A percentile compares a stretch with the other conserved stretches of the same genome.
Evolutionary conservation across 1,284 basidiomycete genomes (phyloP).

Genomic region (Ceratobasidium sp.): DNA sequence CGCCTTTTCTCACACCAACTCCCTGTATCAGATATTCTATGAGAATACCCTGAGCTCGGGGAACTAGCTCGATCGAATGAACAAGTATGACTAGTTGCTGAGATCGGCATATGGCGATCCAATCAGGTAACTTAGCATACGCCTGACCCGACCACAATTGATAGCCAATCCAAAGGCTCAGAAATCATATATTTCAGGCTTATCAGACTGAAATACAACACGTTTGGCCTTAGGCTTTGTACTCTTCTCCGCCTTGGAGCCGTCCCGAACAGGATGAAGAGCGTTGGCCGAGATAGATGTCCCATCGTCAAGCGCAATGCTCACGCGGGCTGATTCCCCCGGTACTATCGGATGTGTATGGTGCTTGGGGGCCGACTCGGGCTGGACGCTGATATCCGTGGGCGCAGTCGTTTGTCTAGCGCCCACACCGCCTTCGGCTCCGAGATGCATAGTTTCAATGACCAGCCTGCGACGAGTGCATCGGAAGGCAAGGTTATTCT

Average conservation of each 20-base stretch:
- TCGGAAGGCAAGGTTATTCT: constrained; percentile 97
- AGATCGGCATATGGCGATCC: too few relatives aligned
- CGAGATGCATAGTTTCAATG: constrained; percentile 93
- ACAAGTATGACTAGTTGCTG: too few relatives aligned
- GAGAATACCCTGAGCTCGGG: too few relatives aligned
- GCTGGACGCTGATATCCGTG: constrained; percentile 34
- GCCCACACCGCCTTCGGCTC: constrained; percentile 90
- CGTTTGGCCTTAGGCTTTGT: constrained; percentile 63
- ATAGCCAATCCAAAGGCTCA: constrained; percentile 48
- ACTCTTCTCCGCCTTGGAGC: constrained; percentile 27
- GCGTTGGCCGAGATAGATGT: constrained; percentile 38
- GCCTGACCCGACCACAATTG: too few relatives aligned
- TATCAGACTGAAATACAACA: constrained; percentile 77
- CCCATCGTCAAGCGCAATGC: constrained; percentile 13
- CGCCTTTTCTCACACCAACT: too few relatives aligned
- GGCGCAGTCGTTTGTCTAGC: constrained; percentile 81
- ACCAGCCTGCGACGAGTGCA: constrained; percentile 89
- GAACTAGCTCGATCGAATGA: too few relatives aligned
- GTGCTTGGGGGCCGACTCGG: background rate
- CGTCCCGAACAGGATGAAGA: constrained; percentile 34
- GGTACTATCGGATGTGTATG: background rate
- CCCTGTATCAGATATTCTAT: too few relatives aligned
- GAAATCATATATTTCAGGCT: constrained; percentile 74
- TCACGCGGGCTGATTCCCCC: constrained; percentile 28
- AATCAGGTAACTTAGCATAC: too few relatives aligned